Percentiles rank a stretch among this genome's conserved stretches.
These are phyloP conservation scores for Stephanodiscus triporus DNA, from an alignment of 108 stramenopile species.

Conservation along the genomic window DNA sequence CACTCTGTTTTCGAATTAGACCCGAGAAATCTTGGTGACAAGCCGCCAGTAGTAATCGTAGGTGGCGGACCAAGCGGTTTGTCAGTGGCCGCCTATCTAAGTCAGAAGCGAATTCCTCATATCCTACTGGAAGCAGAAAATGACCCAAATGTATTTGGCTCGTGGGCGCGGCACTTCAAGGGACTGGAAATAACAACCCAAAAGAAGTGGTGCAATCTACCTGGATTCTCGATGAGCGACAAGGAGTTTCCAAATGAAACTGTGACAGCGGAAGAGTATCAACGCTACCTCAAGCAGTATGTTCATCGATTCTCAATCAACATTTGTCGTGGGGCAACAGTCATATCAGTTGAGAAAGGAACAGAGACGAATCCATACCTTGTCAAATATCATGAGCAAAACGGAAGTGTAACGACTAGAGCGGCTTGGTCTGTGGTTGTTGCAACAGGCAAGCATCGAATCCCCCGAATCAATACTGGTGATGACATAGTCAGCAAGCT, in stretches of 20 bases:
- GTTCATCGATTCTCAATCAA: conserved; percentile 46
- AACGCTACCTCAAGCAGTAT: conserved; percentile 48
- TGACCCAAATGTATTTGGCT: conserved; percentile 39
- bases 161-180: conserved; percentile 47
- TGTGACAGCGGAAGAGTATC: conserved; percentile 50
- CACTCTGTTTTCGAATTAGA: conserved; percentile 20
- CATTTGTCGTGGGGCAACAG: conserved; percentile 48
- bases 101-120: conserved; percentile 35
- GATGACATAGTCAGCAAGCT: conserved; percentile 44
- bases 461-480: conserved; percentile 33
- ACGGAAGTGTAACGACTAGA: no score
- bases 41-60: conserved; percentile 47
- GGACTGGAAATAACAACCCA: conserved; percentile 54
- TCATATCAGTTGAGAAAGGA: conserved; percentile 40
- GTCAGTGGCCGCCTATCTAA: conserved; percentile 36
- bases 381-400: conserved; percentile 18
- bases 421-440: conserved; percentile 48
- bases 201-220: conserved; percentile 56
- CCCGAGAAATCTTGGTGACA: not conserved
- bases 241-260: conserved; percentile 42
- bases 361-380: conserved; percentile 35
- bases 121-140: conserved; percentile 44
- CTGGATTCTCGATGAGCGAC: conserved; percentile 47
- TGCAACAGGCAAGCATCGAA: conserved; percentile 58
- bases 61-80: conserved; percentile 55